phyloP scores from a whole-genome alignment of 2,329 filamentous ascomycete species.

The Canariomyces notabilis region DNA sequence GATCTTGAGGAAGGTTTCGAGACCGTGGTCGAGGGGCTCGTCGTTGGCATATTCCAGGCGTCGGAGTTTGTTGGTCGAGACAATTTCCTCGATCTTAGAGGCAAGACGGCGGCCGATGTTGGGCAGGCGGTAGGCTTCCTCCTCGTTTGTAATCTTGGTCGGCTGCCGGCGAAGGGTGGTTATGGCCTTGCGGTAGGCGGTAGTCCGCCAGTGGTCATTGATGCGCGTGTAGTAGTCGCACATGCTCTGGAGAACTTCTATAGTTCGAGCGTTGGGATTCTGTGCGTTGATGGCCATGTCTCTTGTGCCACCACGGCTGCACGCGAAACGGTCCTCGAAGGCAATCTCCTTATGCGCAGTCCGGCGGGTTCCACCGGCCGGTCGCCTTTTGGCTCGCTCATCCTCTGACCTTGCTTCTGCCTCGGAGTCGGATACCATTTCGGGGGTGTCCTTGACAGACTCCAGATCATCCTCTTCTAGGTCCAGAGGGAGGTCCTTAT shows the following conservation, averaged over 20 bases:
- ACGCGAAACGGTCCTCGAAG: constrained; percentile 49
- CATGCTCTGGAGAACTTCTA: constrained; percentile 75
- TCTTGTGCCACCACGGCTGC: constrained; percentile 47
- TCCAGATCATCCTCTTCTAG: constrained; percentile 39
- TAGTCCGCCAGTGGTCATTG: constrained; percentile 71
- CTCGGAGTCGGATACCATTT: constrained; percentile 21
- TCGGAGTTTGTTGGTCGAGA: constrained; percentile 63
- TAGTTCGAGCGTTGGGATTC: constrained; percentile 71
- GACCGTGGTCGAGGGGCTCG: constrained; percentile 59
- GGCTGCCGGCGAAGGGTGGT: constrained; percentile 63
- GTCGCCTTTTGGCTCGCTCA: constrained; percentile 25
- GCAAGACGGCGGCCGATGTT: constrained; percentile 70
- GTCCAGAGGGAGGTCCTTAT: constrained; percentile 54
- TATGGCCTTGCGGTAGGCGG: constrained; percentile 74
- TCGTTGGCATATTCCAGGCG: constrained; percentile 65
- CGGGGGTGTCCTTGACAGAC: constrained; percentile 19
- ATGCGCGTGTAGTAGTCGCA: constrained; percentile 67
- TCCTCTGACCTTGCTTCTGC: constrained; percentile 25
- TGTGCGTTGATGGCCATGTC: constrained; percentile 34
- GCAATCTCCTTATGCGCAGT: constrained; percentile 23
- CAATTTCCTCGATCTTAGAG: constrained; percentile 86
- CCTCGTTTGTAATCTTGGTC: constrained; percentile 58
- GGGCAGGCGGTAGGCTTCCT: constrained; percentile 63
- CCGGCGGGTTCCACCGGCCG: constrained; percentile 20
- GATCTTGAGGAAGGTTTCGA: constrained; percentile 69